Base-by-base conservation (phyloP, 2,329 filamentous ascomycete genomes). In the Epichloe gansuensis region DNA sequence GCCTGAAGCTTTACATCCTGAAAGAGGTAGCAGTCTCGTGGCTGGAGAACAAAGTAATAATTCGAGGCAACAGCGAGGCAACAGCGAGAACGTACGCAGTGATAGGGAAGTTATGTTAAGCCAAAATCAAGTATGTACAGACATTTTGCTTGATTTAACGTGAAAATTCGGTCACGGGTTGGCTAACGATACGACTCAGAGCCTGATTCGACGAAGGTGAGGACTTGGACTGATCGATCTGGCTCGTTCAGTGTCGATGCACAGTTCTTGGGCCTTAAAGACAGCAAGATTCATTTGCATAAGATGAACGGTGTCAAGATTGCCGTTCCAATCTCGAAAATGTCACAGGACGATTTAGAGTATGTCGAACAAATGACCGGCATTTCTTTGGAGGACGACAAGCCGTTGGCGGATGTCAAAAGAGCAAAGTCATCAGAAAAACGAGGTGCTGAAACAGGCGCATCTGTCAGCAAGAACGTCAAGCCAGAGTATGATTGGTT, bases 231-330 rank as follows among this genome's bases (percentile, higher is more conserved):
- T 35, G 93, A 98, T 69, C 82, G 93, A 60, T 89, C 89, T 38
- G 93, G 91, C 62, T 91, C 91, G 1, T 98, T 98, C 72, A 97
- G 89, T 61, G 93, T 98, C 52, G 93, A 97, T 59, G 93, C 93
- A 15, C 89, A 98, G 66, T 98, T 97, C 64, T 81, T 98, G 50
- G 91, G 90, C 31, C 78, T 97, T 50, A 89, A 89, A 66, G 93
- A 97, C 65, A 89, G 91, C 57, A 97, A 97, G 69, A 94, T 98
- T 59, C 94, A 98, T 69, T 75, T 98, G 23, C 93, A 98, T 74
- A 98, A 98, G 73, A 79, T 89, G 70, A 98, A 98, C 65, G 93
- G 93, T 39, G 90, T 98, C 62, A 97, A 97, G 70, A 98, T 98
- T 68, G 93, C 93, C 8, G 93, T 98, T 4, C 93, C 93, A 2